Evolutionary conservation across 345 rosid genomes (phyloP).

Genomic region (Eucalyptus sideroxylon): DNA sequence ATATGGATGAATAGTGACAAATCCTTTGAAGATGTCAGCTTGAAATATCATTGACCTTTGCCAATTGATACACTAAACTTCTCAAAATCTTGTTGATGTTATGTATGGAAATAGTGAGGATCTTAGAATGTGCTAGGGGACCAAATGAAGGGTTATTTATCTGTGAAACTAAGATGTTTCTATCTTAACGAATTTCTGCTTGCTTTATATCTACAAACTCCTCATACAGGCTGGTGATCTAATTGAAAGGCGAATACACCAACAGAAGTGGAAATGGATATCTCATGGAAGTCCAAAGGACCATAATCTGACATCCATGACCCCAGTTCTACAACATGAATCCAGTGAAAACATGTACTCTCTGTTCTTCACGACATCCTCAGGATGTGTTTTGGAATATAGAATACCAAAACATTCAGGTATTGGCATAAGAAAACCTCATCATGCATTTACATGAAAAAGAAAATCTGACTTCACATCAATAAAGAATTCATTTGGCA

Average conservation of each 20-base stretch:
- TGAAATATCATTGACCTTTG: background rate
- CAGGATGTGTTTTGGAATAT: conserved; percentile 40
- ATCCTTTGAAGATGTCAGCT: background rate
- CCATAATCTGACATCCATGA: conserved; percentile 38
- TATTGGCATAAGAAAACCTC: background rate
- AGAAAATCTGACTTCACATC: background rate
- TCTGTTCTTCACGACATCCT: conserved; percentile 33
- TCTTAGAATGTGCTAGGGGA: background rate
- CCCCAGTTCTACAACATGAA: conserved; percentile 35
- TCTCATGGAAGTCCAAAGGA: conserved; percentile 43
- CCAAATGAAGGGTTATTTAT: background rate
- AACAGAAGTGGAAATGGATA: conserved; percentile 68
- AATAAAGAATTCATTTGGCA: background rate
- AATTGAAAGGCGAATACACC: conserved; percentile 39
- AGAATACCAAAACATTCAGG: conserved; percentile 33
- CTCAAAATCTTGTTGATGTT: background rate
- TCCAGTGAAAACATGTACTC: conserved; percentile 20
- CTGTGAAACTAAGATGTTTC: background rate
- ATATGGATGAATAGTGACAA: background rate
- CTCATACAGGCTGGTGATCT: conserved; percentile 30
- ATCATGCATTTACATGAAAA: background rate
- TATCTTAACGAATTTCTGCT: background rate
- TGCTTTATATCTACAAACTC: background rate
- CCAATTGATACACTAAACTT: background rate
- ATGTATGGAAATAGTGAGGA: background rate